A percentile compares a stretch with the other conserved stretches of the same genome.
Conservation (phyloP, 768 basidiomycete genomes). For the Boletus rubropictus region DNA sequence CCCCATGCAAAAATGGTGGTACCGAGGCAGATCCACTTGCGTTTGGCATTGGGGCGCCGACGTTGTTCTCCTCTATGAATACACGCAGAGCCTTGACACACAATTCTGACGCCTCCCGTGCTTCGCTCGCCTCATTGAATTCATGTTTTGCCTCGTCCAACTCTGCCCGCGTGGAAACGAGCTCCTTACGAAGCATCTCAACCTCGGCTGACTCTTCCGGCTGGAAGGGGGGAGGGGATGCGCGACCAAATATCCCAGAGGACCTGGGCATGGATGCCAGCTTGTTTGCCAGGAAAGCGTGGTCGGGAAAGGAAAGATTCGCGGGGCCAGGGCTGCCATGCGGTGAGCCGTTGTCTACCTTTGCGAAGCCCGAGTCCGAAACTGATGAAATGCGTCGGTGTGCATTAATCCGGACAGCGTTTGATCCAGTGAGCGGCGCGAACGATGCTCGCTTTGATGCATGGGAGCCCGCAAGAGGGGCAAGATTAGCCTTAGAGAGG, state of each 20-base stretch:
- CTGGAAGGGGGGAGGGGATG: constrained; percentile 38
- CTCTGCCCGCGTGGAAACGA: constrained; percentile 50
- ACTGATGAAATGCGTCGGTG: constrained; percentile 74
- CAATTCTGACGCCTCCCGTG: constrained; percentile 78
- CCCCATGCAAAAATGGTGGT: constrained; percentile 23
- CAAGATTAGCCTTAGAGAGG: constrained; percentile 44
- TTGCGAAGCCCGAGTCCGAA: constrained; percentile 49
- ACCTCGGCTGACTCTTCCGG: constrained; percentile 39
- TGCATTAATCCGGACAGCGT: constrained; percentile 38
- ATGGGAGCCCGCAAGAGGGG: constrained; percentile 38
- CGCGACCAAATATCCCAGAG: constrained; percentile 50
- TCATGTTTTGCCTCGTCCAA: constrained; percentile 63
- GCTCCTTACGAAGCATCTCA: constrained; percentile 55
- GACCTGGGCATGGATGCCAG: constrained; percentile 30
- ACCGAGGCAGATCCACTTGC: constrained; percentile 12
- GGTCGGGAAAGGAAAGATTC: constrained; percentile 33
- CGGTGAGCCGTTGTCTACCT: constrained; percentile 30
- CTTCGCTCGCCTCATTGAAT: constrained; percentile 73
- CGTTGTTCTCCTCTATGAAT: constrained; percentile 72
- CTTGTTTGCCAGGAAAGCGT: constrained; percentile 13
- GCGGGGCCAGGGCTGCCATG: constrained; percentile 32
- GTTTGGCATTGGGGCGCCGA: constrained; percentile 37
- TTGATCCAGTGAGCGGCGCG: constrained; percentile 58
- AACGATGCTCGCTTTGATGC: constrained; percentile 73
- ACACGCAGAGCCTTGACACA: constrained; percentile 78